Base-by-base conservation (phyloP, 208 protist genomes). In the Trypanosoma congolense region DNA sequence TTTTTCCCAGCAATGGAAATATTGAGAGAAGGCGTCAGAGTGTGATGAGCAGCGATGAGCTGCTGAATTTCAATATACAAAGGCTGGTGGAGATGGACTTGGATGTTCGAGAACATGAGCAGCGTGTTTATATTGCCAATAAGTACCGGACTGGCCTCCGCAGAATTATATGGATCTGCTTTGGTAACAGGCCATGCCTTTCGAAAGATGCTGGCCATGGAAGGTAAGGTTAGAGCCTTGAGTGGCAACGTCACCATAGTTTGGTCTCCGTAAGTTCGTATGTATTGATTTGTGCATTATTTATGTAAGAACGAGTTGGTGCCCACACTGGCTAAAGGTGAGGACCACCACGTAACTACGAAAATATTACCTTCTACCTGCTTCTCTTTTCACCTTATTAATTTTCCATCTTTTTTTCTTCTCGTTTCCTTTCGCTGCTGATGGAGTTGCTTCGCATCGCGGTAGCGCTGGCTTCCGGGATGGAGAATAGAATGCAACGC, bases 141-240 rank as follows among this genome's bases (percentile, higher is more conserved):
- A 44, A 36, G 35, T 64, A 64, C 29, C 57, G 49, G 21, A n/a
- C 26, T 19, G 57, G 40, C n/a, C 57, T 64, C 12, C 35, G 56
- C 26, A 33, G 25, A 18, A 54, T 64, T 8, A 56, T 64, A 14
- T 10, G 25, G 26, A 36, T 56, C 10, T 64, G 45, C 38, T 64
- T 64, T 29, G 56, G 43, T 6, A 38, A 38, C 9, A 38, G 12
- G 33, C 33, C 6, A 6, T 38, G 33, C 12, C 33, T 6, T 38
- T 12, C 33, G 6, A 38, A 38, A 16, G 33, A 38, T 38, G 12
- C 33, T 38, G 12, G 33, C 12, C 6, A 38, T 38, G 9, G 12
- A 42, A 29, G 16, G 22, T 43, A 18, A 12, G 22, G n/a, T n/a
- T n/a, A n/a, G n/a, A n/a, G n/a, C n/a, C n/a, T n/a, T n/a, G n/a